phyloP scores from a whole-genome alignment of 805 yeast genomes.

The Kuraishia cidri region DNA sequence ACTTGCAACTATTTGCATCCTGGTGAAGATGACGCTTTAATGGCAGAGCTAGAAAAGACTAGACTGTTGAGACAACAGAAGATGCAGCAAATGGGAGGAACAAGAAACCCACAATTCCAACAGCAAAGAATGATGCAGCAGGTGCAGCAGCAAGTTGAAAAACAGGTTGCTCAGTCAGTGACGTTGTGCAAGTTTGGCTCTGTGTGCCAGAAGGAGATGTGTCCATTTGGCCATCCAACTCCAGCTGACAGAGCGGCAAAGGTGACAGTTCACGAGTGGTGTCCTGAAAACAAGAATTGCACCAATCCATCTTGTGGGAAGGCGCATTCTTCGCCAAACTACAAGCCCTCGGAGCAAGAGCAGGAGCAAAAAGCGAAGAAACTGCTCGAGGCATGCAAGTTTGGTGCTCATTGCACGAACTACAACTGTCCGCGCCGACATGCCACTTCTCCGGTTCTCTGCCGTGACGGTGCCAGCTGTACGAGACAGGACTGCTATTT shows the following conservation, averaged over 20 bases:
- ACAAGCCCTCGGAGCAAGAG: slow-evolving; percentile 17
- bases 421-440: slow-evolving; percentile 77
- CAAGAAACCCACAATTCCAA: slow-evolving; percentile 7
- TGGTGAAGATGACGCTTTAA: slow-evolving; percentile 70
- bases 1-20: slow-evolving; percentile 82
- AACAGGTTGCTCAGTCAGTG: slow-evolving; percentile 29
- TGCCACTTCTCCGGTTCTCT: slow-evolving; percentile 61
- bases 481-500: slow-evolving; percentile 74
- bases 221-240: slow-evolving; percentile 91
- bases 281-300: slow-evolving; percentile 63
- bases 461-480: slow-evolving; percentile 79
- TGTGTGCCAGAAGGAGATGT: slow-evolving; percentile 65
- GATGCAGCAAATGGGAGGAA: slow-evolving; percentile 8
- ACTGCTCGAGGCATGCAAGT: slow-evolving; percentile 76
- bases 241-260: slow-evolving; percentile 72
- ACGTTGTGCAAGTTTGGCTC: slow-evolving; percentile 71
- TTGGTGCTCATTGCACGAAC: slow-evolving; percentile 69
- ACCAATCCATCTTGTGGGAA: slow-evolving; percentile 49
- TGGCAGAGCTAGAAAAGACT: slow-evolving; percentile 58
- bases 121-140: slow-evolving; percentile 28
- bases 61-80: slow-evolving; percentile 27
- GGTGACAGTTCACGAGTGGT: slow-evolving; percentile 66
- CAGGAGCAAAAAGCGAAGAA: slow-evolving; percentile 28
- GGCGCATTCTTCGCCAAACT: slow-evolving; percentile 77
- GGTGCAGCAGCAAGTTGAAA: slow-evolving; percentile 23